Evolutionary conservation across 2,329 filamentous ascomycete species (phyloP), one percentile per base, ranked within the genome.

Genomic region (Fusarium nanum): DNA sequence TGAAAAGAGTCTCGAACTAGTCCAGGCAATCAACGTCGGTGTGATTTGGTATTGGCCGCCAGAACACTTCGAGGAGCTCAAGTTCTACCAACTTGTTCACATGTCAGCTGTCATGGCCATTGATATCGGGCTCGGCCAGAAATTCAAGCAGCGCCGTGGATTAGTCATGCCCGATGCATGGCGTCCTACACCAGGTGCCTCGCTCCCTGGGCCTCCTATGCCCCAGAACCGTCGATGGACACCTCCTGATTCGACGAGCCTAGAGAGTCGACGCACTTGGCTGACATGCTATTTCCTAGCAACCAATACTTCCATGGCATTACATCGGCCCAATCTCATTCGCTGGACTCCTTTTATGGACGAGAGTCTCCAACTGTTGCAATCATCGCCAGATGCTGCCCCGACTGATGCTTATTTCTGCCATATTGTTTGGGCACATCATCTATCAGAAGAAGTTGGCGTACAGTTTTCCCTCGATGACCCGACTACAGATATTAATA

Each of bases 31-130:
- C 42, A 86, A 93, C 61, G 83, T 97, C 6, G 85, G 89, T 9
- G 89, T 91, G n/a, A 87, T 94, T 22, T 97, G 93, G 92, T 97
- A 97, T 78, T 90, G 89, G 78, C 93, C 93, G 18, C 93, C 93
- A 0, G 90, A 95, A 71, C 87, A 92, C 73, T 92, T 92, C 63
- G 93, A 97, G 75, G 92, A 96, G 80, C 88, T 95, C 75, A 96
- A 96, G 77, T 97, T 96, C 78, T 97, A 96, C 81, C 92, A 95
- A 81, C 86, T 96, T 70, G 89, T 93, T 47, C 93, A 97, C 77
- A 89, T 93, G 76, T 91, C 92, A 4, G 91, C 91, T 49, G 87
- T 93, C 72, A 93, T 97, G 90, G 91, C 91, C 27, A 89, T 97
- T 57, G 93, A 97, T 73, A 86, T 97, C 34, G 93, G 93, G 1